A percentile compares a stretch with the other conserved stretches of the same genome.
Evolutionary conservation across 2,329 filamentous ascomycete species (phyloP).

Genomic region (Lasiodiplodia theobromae): DNA sequence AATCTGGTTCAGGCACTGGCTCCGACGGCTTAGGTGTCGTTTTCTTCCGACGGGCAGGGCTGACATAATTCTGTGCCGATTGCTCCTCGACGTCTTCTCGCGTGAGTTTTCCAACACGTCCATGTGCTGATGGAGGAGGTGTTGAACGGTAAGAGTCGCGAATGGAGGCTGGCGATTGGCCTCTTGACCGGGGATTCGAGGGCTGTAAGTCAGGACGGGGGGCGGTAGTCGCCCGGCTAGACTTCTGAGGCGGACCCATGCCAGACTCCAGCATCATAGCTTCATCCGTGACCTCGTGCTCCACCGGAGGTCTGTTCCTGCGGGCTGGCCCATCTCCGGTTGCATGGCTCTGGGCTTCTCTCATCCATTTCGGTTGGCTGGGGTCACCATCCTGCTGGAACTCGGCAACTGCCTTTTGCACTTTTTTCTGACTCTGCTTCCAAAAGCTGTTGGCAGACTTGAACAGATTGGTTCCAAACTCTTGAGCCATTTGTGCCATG

Average conservation of each 20-base stretch:
- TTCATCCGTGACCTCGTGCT: conserved; percentile 54
- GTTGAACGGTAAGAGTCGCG: conserved; percentile 18
- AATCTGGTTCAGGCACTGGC: conserved; percentile 53
- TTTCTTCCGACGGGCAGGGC: conserved; percentile 81
- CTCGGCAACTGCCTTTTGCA: conserved; percentile 90
- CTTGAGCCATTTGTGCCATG: conserved; percentile 79
- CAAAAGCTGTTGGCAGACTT: conserved; percentile 95
- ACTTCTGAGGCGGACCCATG: conserved; percentile 60
- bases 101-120: conserved; percentile 65
- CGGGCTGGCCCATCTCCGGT: conserved; percentile 31
- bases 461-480: conserved; percentile 82
- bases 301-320: conserved; percentile 16
- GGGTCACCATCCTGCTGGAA: conserved; percentile 77
- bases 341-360: conserved; percentile 63
- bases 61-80: conserved; percentile 83
- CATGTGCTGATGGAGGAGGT: conserved; percentile 36
- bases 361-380: conserved; percentile 94
- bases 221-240: conserved; percentile 40
- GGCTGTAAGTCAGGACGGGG: conserved; percentile 31
- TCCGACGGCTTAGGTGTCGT: conserved; percentile 56
- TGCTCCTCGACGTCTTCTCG: conserved; percentile 81
- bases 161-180: conserved; percentile 22
- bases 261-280: conserved; percentile 80
- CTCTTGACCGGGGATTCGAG: conserved; percentile 10
- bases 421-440: conserved; percentile 92